Evolutionary conservation across 805 yeast species (phyloP).

Genomic region (Lipomyces oligophaga): DNA sequence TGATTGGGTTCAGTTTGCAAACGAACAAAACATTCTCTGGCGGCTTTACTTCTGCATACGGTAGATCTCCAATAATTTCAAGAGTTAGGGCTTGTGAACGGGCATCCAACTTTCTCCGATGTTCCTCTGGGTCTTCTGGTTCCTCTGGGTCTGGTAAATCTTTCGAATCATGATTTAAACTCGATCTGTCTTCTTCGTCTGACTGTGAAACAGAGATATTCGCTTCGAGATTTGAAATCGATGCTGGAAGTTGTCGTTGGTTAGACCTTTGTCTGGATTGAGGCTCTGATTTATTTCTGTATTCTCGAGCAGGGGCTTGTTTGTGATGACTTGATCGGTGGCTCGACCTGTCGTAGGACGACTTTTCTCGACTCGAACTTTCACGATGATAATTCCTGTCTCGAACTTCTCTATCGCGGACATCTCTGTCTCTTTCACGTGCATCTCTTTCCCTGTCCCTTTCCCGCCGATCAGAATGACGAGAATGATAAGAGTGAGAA

Average conservation of each 20-base stretch:
- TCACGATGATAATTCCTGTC: not conserved
- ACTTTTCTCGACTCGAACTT: not conserved
- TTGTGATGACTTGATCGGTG: too few species aligned
- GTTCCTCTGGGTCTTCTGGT: constrained; percentile 29
- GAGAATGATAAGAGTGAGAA: too few species aligned
- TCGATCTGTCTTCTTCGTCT: too few species aligned
- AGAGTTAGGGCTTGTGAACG: constrained; percentile 56
- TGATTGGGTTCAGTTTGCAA: constrained; percentile 60
- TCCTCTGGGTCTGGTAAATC: too few species aligned
- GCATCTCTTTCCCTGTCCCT: too few species aligned
- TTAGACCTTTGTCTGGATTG: too few species aligned
- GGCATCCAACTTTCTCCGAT: constrained; percentile 40
- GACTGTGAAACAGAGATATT: too few species aligned
- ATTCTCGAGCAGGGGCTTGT: too few species aligned
- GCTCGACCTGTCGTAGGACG: not conserved
- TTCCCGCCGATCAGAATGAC: too few species aligned
- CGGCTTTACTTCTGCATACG: constrained; percentile 55
- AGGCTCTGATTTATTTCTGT: too few species aligned
- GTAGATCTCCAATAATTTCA: constrained; percentile 62
- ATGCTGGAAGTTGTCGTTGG: not conserved
- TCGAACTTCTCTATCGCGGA: not conserved
- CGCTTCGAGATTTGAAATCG: not conserved
- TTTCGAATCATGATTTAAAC: too few species aligned
- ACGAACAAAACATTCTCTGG: constrained; percentile 59
- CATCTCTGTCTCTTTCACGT: not conserved